Evolutionary conservation across 352 stramenopile genomes (phyloP), one percentile per base, ranked within the genome.

Genomic region (Pythium myriotylum): DNA sequence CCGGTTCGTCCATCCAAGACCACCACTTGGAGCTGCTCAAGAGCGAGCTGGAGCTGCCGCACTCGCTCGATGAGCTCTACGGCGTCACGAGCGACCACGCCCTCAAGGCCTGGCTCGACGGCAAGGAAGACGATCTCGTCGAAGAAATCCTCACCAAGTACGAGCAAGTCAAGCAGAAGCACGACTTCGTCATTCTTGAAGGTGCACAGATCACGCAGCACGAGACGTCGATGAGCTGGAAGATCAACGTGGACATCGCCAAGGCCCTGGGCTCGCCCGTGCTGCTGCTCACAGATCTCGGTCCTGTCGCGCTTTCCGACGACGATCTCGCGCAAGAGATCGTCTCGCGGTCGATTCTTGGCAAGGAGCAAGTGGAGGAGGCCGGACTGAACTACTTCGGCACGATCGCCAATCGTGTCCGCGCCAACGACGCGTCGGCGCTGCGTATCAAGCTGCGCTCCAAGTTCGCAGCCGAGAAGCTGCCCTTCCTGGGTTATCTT

Each of bases 161-260:
- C 56, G 84, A 93, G 41, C 49, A 71, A 9, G 68, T 67, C 52
- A 74, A 78, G 20, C 45, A 77, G 27, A 65, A 79, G 35, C 82
- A 93, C 65, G 84, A 93, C 70, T 93, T 93, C 53, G 86, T 93
- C 75, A 84, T 93, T 62, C 84, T 93, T 35, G 84, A 93, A 54
- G 84, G 84, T 17, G 81, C 81, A 8, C 73, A 79, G 51, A 56
- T 93, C 40, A 77, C 79, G 23, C 68, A 85, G 55, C 74, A 86
- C 68, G 81, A 93, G 51, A 80, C 78, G 29, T 72, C 76, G 4
- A 82, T 88, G 76, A 89, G 79, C 69, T 93, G 81, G 84, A 87
- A 89, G 50, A 79, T 93, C 53, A 89, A 93, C 56, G 72, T 81
- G 16, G 81, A 93, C 54, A 84, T 93, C 56, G 84, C 84, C 54